Evolutionary conservation across 106 monocot genomes (phyloP), one percentile per base, ranked within the genome.

Genomic region (Gastrodia elata): DNA sequence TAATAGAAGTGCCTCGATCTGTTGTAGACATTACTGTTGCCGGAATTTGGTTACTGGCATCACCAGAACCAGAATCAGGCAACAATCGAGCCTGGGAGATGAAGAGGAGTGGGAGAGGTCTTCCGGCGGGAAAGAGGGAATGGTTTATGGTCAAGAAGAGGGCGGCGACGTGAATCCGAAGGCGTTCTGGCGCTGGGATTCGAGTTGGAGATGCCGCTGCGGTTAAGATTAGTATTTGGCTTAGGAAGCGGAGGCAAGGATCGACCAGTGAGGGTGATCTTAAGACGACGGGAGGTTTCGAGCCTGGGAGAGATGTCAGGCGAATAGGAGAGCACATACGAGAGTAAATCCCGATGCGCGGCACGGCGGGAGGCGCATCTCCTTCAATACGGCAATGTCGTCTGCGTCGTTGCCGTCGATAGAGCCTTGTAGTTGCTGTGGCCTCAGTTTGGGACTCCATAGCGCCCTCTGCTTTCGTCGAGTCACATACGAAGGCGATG

Each of bases 221-320:
- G 77, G 72, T 39, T 68, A 48, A 73, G 82, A 64, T 73, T 72
- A 26, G 84, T 75, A 52, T 72, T 80, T 18, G 80, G 86, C 28
- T 75, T 71, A 11, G 86, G 89, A n/a, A 86, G 84, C 39, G 90
- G 88, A 48, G 56, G 33, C 69, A 99, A 99, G 52, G 88, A 83
- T 65, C 93, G 98, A 77, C 68, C 82, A 79, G 91, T 88, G 85
- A 91, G 82, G 82, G 93, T 73, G 77, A 87, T 83, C 80, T 93
- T 82, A 76, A 93, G 67, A 70, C 79, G 87, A 82, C 87, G 89
- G 72, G 81, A 89, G 75, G 83, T 42, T 44, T 89, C 89, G 70
- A 93, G 83, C 44, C 89, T 83, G 78, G 89, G 77, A 78, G 85
- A 74, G 73, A 89, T 73, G 78, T 93, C 83, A 25, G 93, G 93